Base-by-base conservation (phyloP, 768 basidiomycete genomes). In the Rhizopogon sp. region DNA sequence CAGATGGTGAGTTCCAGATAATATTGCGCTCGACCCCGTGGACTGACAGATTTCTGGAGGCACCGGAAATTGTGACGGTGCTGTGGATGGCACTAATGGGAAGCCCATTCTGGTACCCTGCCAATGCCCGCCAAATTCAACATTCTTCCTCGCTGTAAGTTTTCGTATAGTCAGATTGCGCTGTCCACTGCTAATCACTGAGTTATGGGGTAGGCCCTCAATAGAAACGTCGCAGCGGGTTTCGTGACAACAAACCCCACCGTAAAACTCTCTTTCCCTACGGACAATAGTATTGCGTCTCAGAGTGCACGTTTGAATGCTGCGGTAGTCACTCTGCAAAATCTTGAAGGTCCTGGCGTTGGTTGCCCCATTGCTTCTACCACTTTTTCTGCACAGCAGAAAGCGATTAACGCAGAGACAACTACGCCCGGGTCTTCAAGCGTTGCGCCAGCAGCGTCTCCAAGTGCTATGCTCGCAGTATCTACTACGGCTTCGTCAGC, bases 31-130 rank as follows among this genome's bases (percentile, higher is more conserved):
- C 31, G 37, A 39, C 39, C n/a, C 46, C 28, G 50, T 35, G 20
- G 40, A 43, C 22, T 16, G 28, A 47, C 35, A 7, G 10, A 28
- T 52, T 47, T n/a, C 5, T 37, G n/a, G 50, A 70, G 74, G 87
- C 14, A 83, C 82, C 6, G 87, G 84, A n/a, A 79, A 87, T 58
- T 87, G 87, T 56, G 83, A 87, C 56, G 87, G 86, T 6, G 76
- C 78, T 1, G 76, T 82, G 37, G 76, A 76, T 3, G 83, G 82
- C 22, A 71, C 81, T 7, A 72, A 79, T 33, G 85, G 84, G 2
- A 67, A 75, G 29, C 74, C 78, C 8, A 74, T 87, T 61, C 79
- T 80, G 66, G 75, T 88, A 17, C 86, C 86, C 3, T 87, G 84
- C 63, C 61, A 70, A 35, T 88, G 85, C 67, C 86, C 86, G 33